phyloP scores from a whole-genome alignment of 1,284 basidiomycete species.

The Ceratobasidium theobromae region DNA sequence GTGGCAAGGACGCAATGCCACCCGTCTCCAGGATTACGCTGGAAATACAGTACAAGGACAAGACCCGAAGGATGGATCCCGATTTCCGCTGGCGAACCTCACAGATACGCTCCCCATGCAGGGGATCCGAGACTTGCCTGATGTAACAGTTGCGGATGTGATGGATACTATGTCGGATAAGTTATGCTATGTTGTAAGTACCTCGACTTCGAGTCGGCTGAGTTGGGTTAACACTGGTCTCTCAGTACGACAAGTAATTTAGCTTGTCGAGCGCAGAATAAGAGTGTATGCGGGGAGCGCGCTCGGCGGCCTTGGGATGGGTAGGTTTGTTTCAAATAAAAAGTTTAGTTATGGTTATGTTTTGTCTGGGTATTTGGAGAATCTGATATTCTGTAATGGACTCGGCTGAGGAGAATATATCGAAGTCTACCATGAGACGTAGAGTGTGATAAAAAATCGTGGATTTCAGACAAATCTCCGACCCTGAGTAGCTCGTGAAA shows the following conservation, averaged over 20 bases:
- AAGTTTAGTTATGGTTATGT: no score
- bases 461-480: no score
- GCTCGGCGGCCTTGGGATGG: no score
- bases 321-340: neutral
- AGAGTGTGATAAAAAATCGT: no score
- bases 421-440: no score
- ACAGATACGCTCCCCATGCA: constrained; percentile 14
- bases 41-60: constrained; percentile 26
- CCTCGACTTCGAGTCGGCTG: neutral
- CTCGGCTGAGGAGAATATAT: no score
- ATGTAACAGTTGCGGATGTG: constrained; percentile 17
- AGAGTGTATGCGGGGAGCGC: no score
- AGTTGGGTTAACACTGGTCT: neutral
- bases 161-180: constrained; percentile 26
- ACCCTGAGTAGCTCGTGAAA: no score
- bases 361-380: no score
- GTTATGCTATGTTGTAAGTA: constrained; percentile 28
- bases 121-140: constrained; percentile 19
- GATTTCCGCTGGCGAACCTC: constrained; percentile 20
- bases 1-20: constrained; percentile 18
- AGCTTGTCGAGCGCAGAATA: neutral
- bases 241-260: constrained; percentile 8
- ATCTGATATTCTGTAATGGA: no score
- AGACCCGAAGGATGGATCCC: neutral
- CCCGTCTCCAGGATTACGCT: constrained; percentile 9